These are phyloP conservation scores for Fusarium sarcochroum DNA, from an alignment of 2,329 filamentous ascomycete species.

Conservation along the genomic window DNA sequence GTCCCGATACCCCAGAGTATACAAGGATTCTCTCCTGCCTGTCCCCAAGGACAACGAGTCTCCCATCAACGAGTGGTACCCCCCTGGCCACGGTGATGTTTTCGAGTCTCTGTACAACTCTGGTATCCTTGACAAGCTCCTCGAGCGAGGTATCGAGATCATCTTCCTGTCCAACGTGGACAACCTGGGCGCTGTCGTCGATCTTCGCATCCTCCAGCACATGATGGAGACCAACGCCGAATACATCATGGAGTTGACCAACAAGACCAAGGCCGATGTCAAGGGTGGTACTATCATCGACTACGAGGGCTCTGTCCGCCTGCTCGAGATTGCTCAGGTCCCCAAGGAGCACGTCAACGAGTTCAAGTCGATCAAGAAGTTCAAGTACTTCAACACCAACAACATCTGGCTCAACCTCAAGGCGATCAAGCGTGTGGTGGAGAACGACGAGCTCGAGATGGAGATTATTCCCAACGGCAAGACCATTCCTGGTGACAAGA, in stretches of 20 bases:
- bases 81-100: conserved; percentile 98
- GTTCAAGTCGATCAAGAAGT: conserved; percentile 99
- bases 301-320: conserved; percentile 95
- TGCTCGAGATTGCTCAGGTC: conserved; percentile 98
- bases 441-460: conserved; percentile 98
- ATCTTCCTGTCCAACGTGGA: conserved; percentile 99
- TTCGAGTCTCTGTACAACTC: conserved; percentile 99
- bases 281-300: conserved; percentile 99
- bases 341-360: conserved; percentile 99
- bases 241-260: conserved; percentile 99
- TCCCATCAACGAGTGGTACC: conserved; percentile 96
- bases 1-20: conserved; percentile 96
- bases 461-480: conserved; percentile 99
- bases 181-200: conserved; percentile 97
- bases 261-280: conserved; percentile 99
- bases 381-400: conserved; percentile 99
- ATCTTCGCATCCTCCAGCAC: conserved; percentile 98
- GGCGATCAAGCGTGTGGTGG: conserved; percentile 98
- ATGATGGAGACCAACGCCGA: conserved; percentile 98
- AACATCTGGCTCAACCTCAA: conserved; percentile 99
- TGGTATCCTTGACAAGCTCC: conserved; percentile 95
- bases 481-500: conserved; percentile 98
- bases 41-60: conserved; percentile 92
- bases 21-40: conserved; percentile 97
- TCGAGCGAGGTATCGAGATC: conserved; percentile 95